These are phyloP conservation scores for Chlorophyllum brunneum DNA, from an alignment of 768 basidiomycete genomes.

Conservation along the genomic window DNA sequence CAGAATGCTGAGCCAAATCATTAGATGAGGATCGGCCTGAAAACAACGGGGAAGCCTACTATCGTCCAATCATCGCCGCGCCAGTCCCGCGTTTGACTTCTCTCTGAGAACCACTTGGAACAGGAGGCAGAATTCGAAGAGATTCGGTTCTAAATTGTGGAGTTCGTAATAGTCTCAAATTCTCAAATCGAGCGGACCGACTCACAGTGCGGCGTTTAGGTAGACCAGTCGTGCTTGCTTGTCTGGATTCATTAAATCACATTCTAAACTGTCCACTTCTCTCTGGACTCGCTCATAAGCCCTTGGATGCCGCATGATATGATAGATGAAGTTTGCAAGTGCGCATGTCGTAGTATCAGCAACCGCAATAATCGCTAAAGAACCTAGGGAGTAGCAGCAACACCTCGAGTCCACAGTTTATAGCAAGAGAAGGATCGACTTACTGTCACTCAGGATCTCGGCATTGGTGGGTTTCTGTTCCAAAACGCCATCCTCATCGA, in stretches of 20 bases:
- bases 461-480: conserved; percentile 8
- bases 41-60: background rate
- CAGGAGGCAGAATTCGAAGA: conserved; percentile 33
- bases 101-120: conserved; percentile 31
- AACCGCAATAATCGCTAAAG: conserved; percentile 28
- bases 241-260: conserved; percentile 18
- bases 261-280: conserved; percentile 23
- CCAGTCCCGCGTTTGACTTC: conserved; percentile 26
- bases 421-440: background rate
- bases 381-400: too few species aligned
- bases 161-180: background rate
- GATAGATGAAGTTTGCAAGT: conserved; percentile 24
- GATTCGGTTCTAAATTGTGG: conserved; percentile 20
- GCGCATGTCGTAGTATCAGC: conserved; percentile 28
- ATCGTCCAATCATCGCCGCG: conserved; percentile 23
- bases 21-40: background rate
- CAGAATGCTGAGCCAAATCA: conserved; percentile 26
- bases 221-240: conserved; percentile 23
- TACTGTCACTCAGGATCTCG: conserved; percentile 13
- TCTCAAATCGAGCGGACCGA: background rate
- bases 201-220: conserved; percentile 33
- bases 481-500: conserved; percentile 12
- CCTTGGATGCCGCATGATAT: conserved; percentile 22
- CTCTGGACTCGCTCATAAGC: conserved; percentile 21
- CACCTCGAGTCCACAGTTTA: too few species aligned